Evolutionary conservation across 2,329 filamentous ascomycete genomes (phyloP).

Genomic region (Ilyonectria destructans): DNA sequence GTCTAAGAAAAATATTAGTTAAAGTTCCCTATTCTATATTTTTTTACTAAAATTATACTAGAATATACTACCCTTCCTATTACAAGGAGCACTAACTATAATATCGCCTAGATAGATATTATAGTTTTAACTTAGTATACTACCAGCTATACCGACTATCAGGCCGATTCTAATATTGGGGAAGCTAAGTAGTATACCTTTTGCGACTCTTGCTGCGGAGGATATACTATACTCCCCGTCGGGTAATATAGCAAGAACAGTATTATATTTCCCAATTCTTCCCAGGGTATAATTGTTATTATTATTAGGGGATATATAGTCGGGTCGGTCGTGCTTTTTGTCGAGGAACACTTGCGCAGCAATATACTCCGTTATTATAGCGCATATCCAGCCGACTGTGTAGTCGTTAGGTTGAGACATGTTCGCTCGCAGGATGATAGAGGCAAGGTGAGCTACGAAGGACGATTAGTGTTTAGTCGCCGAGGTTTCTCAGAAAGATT

Average conservation of each 20-base stretch:
- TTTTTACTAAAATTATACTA: neutral
- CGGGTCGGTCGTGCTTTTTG: neutral
- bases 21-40: neutral
- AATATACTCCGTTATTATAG: neutral
- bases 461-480: neutral
- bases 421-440: neutral
- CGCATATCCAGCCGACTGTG: neutral
- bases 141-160: neutral
- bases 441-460: neutral
- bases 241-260: too few species aligned
- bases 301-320: neutral
- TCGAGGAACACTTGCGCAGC: constrained; percentile 5
- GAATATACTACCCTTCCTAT: neutral
- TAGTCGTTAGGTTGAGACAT: neutral
- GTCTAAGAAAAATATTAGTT: neutral
- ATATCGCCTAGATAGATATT: neutral
- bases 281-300: neutral
- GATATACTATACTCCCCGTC: neutral
- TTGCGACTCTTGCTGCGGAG: neutral
- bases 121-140: neutral
- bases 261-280: too few species aligned
- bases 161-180: neutral
- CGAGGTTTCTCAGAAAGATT: too few species aligned
- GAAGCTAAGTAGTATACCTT: neutral
- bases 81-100: neutral